phyloP scores from a whole-genome alignment of 495 filamentous ascomycete genomes.

The Talaromyces adpressus region DNA sequence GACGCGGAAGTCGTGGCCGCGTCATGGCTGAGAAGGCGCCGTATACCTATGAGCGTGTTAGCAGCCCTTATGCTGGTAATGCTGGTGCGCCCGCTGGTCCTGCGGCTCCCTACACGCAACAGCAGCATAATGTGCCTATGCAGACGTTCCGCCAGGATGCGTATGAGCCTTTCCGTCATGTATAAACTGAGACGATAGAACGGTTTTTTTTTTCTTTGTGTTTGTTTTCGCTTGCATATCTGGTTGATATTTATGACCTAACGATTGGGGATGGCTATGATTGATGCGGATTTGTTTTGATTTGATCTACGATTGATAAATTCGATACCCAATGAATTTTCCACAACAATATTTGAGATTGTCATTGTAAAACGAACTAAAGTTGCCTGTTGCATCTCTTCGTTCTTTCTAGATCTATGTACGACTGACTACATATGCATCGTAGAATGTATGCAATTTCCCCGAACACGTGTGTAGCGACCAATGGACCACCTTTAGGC shows the following conservation, averaged over 20 bases:
- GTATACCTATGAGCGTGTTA: conserved; percentile 44
- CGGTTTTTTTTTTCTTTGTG: conserved; percentile 3
- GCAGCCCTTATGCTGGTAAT: conserved; percentile 18
- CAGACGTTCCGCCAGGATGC: conserved; percentile 21
- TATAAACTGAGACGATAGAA: conserved; percentile 12
- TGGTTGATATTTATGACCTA: conserved; percentile 8
- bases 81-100: conserved; percentile 14
- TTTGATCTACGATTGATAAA: background rate
- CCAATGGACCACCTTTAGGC: no score
- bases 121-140: conserved; percentile 14
- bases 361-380: background rate
- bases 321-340: conserved; percentile 8
- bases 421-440: no score
- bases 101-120: conserved; percentile 11
- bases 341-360: background rate
- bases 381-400: no score
- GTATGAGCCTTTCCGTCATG: conserved; percentile 42
- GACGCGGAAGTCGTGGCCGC: conserved; percentile 16
- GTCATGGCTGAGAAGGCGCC: conserved; percentile 42
- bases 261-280: conserved; percentile 2
- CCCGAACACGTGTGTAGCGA: no score
- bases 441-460: no score
- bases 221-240: background rate
- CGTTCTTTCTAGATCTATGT: no score
- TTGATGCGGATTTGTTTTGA: background rate